Evolutionary conservation across 805 yeast species (phyloP).

Genomic region (Cyberlindnera subsufficiens): DNA sequence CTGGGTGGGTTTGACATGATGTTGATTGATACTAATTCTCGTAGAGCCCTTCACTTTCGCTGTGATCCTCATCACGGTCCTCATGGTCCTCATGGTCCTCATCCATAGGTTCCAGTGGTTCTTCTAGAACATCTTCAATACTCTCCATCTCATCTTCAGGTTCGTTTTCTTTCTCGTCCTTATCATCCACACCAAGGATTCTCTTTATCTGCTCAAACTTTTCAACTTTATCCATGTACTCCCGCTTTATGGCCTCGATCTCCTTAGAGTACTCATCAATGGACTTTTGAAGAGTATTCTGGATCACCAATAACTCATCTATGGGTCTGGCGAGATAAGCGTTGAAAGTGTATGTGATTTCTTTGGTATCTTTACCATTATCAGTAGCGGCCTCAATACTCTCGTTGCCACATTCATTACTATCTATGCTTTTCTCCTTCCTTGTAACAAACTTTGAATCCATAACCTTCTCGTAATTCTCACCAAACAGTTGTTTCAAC

Average conservation of each 20-base stretch:
- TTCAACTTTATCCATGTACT: slow-evolving; percentile 9
- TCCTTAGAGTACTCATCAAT: slow-evolving; percentile 6
- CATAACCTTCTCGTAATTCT: slow-evolving; percentile 2
- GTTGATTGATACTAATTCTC: too few relatives aligned
- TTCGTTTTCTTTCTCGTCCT: slow-evolving; percentile 1
- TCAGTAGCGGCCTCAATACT: background rate
- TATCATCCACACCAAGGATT: slow-evolving; percentile 8
- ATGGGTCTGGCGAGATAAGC: slow-evolving; percentile 1
- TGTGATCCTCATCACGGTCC: background rate
- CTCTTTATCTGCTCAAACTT: slow-evolving; percentile 12
- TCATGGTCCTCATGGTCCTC: slow-evolving; percentile 1
- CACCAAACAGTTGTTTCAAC: slow-evolving; percentile 12
- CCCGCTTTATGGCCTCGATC: slow-evolving; percentile 5
- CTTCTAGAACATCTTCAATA: too few relatives aligned
- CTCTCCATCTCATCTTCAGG: slow-evolving; percentile 3
- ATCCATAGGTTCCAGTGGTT: background rate
- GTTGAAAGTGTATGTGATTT: background rate
- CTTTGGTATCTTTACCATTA: background rate
- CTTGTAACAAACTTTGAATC: background rate
- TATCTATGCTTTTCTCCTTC: background rate
- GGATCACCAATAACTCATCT: background rate
- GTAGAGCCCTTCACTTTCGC: background rate
- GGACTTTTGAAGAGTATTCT: background rate
- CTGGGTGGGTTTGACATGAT: too few relatives aligned
- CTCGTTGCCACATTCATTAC: background rate